Evolutionary conservation across 2,329 filamentous ascomycete species (phyloP), one percentile per base, ranked within the genome.

Genomic region (Orbilia brochopaga): DNA sequence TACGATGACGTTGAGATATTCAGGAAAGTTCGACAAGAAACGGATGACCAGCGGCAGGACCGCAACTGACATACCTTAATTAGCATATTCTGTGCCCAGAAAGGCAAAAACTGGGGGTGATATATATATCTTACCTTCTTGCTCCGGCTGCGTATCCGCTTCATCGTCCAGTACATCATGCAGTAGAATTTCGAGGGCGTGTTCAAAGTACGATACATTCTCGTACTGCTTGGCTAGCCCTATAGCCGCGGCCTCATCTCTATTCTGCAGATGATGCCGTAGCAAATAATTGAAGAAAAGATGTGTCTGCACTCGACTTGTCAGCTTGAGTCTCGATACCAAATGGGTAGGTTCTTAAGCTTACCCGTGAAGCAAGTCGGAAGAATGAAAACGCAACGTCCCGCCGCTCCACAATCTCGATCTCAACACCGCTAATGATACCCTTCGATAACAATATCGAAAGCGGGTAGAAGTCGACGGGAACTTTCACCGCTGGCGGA

Each of bases 161-260:
- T 97, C 94, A 74, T 96, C 91, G 76, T 99, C 94, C 1, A 99
- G 83, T 2, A 97, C 92, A 74, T 94, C 89, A 78, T 99, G 94
- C 11, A 99, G 83, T 19, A 99, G 83, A 48, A 99, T 87, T 79
- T 99, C 94, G 27, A 99, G 84, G 0, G 90, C 93, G 78, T 99
- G 94, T 0, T 92, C 85, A 78, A 97, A 96, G 78, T 99, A 99
- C 57, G 90, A 89, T 2, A 99, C 83, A 66, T 90, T 84, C 76
- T 92, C 88, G 78, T 96, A 97, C 75, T 92, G 89, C 75, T 90
- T 88, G 6, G 91, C 91, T 13, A 97, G 82, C 66, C 88, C 87
- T 50, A 95, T 84, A 0, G 94, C 94, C 48, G 91, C 90, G 1
- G 88, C 83, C n/a, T 88, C 88, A 77, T 90, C 89, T 78, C 90